phyloP scores from a whole-genome alignment of 176 grass and related monocot species.

The Paspalum vaginatum region DNA sequence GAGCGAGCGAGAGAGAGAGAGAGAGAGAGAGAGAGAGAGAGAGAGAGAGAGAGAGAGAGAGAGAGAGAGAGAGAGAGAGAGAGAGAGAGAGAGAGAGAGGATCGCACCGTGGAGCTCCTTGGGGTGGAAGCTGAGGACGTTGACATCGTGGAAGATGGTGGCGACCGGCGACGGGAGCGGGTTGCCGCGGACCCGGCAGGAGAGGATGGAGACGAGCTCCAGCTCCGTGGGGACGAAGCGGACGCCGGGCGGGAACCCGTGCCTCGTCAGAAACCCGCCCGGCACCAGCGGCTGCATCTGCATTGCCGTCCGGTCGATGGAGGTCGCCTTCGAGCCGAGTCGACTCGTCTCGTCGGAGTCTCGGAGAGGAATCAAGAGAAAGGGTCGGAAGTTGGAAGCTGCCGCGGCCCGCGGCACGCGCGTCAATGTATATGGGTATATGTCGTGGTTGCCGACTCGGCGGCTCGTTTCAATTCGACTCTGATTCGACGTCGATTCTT shows the following conservation, averaged over 20 bases:
- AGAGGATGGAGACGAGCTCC: constrained; percentile 27
- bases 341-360: not conserved
- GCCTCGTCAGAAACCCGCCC: not conserved
- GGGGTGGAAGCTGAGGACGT: constrained; percentile 37
- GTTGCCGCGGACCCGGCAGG: not conserved
- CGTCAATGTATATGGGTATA: too few species aligned
- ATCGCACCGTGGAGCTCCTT: constrained; percentile 34
- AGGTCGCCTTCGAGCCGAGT: too few species aligned
- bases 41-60: not conserved
- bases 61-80: not conserved
- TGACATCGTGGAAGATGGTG: constrained; percentile 24
- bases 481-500: not conserved
- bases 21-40: not conserved
- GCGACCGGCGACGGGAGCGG: not conserved
- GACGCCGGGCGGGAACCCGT: constrained; percentile 33
- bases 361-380: not conserved
- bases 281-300: not conserved
- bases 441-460: not conserved
- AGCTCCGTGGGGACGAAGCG: not conserved
- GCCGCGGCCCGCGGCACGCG: too few species aligned
- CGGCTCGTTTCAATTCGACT: not conserved
- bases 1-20: not conserved
- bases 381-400: not conserved
- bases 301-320: too few species aligned
- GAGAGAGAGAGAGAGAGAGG: not conserved